Base-by-base conservation (phyloP, 495 filamentous ascomycete genomes). In the Trichoderma asperelloides region DNA sequence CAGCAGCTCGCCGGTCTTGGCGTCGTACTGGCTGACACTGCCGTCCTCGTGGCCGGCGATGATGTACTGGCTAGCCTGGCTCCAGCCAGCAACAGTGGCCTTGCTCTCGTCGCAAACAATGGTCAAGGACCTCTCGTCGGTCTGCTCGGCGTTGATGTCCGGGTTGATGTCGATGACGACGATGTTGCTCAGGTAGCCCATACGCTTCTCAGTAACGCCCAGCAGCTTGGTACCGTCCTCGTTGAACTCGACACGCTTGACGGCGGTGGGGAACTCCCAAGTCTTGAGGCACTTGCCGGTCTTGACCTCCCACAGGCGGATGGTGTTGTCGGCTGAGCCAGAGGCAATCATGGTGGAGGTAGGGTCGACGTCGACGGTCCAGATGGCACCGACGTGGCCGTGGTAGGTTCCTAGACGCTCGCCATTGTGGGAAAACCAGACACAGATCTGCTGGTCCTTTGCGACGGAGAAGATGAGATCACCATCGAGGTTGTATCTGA, bases 1-100 rank as follows among this genome's bases (percentile, higher is more conserved):
- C 71, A 95, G 77, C 70, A 88, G 86, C 68, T 96, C 91, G 75
- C 93, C 93, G 62, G 84, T 89, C 89, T 97, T 98, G 65, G 84
- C 90, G 81, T 98, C 96, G 73, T 93, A 98, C 78, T 97, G 94
- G 68, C 90, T 93, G 66, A 98, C 86, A 65, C 86, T 89, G 71
- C 95, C 95, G 74, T 98, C 95, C 78, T 98, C 96, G 80, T 98
- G 95, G 62, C 92, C 96, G 62, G 93, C 92, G 71, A 98, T 95
- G 78, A 98, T 98, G 81, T 91, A 97, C 77, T 93, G 90, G 75
- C 85, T 85, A 70, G 95, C 70, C 77, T 90, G 97, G 78, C 92
- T 94, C 91, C 93, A 98, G 40, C 91, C 94, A 16, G 95, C 95
- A 70, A 98, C 95, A 16, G 94, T 97, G 27, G 93, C 93, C 78